phyloP scores from a whole-genome alignment of 2,329 filamentous ascomycete genomes.

The Cladobotryum mycophilum region DNA sequence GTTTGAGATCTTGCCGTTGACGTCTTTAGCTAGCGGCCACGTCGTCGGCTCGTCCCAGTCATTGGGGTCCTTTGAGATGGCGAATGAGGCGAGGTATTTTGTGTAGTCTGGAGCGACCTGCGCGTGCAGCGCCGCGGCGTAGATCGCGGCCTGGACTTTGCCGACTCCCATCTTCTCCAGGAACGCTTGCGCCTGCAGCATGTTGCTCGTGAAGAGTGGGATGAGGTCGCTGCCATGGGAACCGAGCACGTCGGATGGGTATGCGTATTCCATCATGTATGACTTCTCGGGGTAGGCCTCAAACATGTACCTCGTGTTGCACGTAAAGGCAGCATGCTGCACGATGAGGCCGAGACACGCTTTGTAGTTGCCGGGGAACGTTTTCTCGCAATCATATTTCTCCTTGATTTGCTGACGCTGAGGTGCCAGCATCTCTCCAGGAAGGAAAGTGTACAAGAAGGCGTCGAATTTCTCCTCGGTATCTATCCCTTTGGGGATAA shows the following conservation, averaged over 20 bases:
- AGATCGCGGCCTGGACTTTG: background rate
- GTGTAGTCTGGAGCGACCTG: background rate
- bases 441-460: background rate
- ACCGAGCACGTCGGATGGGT: background rate
- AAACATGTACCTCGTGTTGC: slow-evolving; percentile 12
- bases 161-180: background rate
- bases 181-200: background rate
- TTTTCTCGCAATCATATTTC: slow-evolving; percentile 2
- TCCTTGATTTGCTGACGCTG: background rate
- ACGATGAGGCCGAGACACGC: background rate
- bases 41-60: background rate
- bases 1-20: background rate
- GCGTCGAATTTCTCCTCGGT: background rate
- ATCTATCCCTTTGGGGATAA: background rate
- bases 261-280: slow-evolving; percentile 12
- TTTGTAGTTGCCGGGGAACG: background rate
- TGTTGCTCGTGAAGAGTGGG: background rate
- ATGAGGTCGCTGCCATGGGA: background rate
- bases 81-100: background rate
- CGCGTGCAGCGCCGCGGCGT: background rate
- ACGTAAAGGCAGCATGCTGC: slow-evolving; percentile 11
- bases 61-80: background rate
- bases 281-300: slow-evolving; percentile 1
- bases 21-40: background rate
- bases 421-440: background rate